Evolutionary conservation across 768 basidiomycete species (phyloP), one percentile per base, ranked within the genome.

Genomic region (Pisolithus marmoratus): DNA sequence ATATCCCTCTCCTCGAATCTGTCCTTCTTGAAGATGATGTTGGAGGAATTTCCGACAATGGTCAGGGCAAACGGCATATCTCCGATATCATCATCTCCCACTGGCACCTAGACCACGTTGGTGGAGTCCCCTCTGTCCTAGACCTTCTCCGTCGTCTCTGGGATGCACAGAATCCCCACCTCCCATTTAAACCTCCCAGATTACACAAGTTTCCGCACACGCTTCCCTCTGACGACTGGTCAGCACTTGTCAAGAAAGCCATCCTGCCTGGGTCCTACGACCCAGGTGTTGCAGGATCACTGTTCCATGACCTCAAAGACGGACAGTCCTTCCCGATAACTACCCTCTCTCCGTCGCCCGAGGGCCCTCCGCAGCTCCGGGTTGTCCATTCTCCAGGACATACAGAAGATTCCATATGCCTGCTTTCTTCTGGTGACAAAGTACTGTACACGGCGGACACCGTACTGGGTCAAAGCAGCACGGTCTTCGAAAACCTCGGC

Each of bases 51-150:
- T 27, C 43, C 24, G 23, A 20, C 3, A 23, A 7, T 19, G 8
- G 12, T 15, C 11, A 46, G 3, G 53, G 46, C 1, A 54, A 42
- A 15, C 64, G 58, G 12, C 78, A 84, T 46, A 70, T 97, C 46
- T 90, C 90, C 11, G 93, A 97, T 63, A 90, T 98, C 68, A 74
- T 98, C 60, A 74, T 98, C 50, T 91, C 93, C 0, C 95, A 98
- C 67, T 85, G 85, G 77, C 95, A 98, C 64, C 71, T 73, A 27
- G 95, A 98, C 69, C 95, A 98, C 58, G 74, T 85, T 56, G 79
- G 80, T 7, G 95, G 94, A 5, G 72, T 96, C 2, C 79, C 79
- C 0, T 70, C 78, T 26, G 85, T 96, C 1, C 76, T 97, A 1
- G 56, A 62, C 5, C 79, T 91, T 38, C 76, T 96, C 2, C 72